Evolutionary conservation across 1,139 yeast genomes (phyloP), one percentile per base, ranked within the genome.

Genomic region (Suhomyces yuchorum): DNA sequence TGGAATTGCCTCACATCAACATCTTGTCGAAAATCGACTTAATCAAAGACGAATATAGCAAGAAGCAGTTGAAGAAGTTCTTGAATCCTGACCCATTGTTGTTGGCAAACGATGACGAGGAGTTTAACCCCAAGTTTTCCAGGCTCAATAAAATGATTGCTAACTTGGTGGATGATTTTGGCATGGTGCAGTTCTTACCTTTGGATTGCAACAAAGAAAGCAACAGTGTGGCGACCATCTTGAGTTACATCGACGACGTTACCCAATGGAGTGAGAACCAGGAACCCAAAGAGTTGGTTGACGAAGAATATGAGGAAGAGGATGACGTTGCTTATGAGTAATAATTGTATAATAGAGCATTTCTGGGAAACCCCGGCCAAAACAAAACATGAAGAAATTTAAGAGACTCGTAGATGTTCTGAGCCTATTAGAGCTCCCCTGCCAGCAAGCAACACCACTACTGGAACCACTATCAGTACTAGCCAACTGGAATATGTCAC

Each of bases 241-340:
- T 95, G 57, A 87, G 96, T 61, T 91, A 91, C 65, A 87, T 95
- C 35, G 99, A 93, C 63, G 99, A 93, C 65, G 89, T 93, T 19
- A 93, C 99, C 0, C 99, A 93, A 63, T 93, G 99, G 99, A 84
- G 91, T 23, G 99, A 95, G 63, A 75, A 84, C 6, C 99, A 93
- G 67, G 99, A 93, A 66, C 98, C 97, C 18, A 92, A 92, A 64
- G 98, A 92, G 63, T 92, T 86, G 44, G 59, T 77, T 7, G 84
- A 78, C 18, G 70, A 64, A 19, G 57, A 32, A 32, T 40, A 12
- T 8, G 41, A 38, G 2, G 43, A 40, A 26, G 32, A 26, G 20
- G 55, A 22, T 8, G 49, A 46, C 17, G 19, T 41, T 56, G 43
- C 42, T 22, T 35, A 42, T 17, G 51, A 40, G 26, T 46, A 39